Evolutionary conservation across 306 rosid genomes (phyloP), one percentile per base, ranked within the genome.

Genomic region (Pyrus bretschneideri): DNA sequence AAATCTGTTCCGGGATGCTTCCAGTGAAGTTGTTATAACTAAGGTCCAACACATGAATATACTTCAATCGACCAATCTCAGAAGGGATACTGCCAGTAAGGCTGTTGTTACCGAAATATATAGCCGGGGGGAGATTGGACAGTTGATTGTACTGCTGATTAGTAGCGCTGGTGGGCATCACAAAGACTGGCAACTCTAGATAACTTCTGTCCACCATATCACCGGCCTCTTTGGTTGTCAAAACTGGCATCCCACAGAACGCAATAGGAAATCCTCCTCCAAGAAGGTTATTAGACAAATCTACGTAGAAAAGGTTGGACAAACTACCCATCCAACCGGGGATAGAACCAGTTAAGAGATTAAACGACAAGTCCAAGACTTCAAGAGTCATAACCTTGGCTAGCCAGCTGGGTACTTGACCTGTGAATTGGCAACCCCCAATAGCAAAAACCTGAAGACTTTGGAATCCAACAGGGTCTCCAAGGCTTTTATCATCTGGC

Each of bases 111-210:
- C 83, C 74, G 8, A 94, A 83, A 82, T 94, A 91, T 59, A 94
- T 78, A 1, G 91, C 91, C 6, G 96, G 97, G 17, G 97, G 96
- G 38, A 94, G 85, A 84, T 55, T 83, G 30, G 96, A 87, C 76
- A 91, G 90, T 80, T 87, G 97, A 83, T 90, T 91, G 78, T 93
- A 91, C 83, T 93, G 98, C 89, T 84, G 83, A 69, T 63, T 33
- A 60, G 89, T 80, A 54, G 89, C 94, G 81, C 90, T 90, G 64
- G 74, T 81, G 15, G 96, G 95, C 75, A 67, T 82, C 44, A 89
- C 92, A 82, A 94, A 94, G 61, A 94, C 95, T 0, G 98, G 98
- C 83, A 94, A 80, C 83, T 89, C 94, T 82, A 91, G 81, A 76
- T 87, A 86, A 83, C 87, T 75, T 83, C 79, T 82, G 79, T 82